phyloP scores from a whole-genome alignment of 1,284 basidiomycete genomes.

The Ganoderma multipileum region DNA sequence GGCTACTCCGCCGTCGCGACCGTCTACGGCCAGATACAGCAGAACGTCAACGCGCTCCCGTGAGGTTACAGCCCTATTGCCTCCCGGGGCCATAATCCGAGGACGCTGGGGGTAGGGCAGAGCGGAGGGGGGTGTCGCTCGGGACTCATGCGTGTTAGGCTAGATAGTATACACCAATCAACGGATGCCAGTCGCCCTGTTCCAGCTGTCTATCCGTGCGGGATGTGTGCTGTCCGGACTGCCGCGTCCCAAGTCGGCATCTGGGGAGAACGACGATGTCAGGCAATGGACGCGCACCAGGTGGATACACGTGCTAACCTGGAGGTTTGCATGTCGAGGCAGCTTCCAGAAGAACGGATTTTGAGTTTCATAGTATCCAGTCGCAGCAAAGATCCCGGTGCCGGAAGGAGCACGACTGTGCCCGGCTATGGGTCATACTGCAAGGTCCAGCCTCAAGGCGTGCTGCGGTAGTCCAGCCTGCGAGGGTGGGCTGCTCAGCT shows the following conservation, averaged over 20 bases:
- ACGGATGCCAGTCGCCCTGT: slow-evolving; percentile 32
- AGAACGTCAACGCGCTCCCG: slow-evolving; percentile 34
- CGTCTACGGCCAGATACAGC: slow-evolving; percentile 40
- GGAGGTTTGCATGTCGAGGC: background rate
- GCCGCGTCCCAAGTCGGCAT: background rate
- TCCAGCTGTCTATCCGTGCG: slow-evolving; percentile 27
- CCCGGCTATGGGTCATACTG: background rate
- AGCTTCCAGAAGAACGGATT: background rate
- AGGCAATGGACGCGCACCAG: background rate
- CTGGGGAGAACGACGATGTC: background rate
- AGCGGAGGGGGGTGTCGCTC: background rate
- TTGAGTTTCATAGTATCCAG: background rate
- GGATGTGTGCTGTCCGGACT: background rate
- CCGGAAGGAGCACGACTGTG: background rate
- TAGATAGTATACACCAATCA: slow-evolving; percentile 26
- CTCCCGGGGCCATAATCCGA: no score
- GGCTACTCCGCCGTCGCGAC: slow-evolving; percentile 43
- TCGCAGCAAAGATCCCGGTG: background rate
- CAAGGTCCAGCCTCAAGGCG: background rate
- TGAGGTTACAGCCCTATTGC: background rate
- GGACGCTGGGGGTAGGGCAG: background rate
- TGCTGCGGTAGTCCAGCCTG: background rate
- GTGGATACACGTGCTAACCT: background rate
- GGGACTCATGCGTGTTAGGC: slow-evolving; percentile 17
- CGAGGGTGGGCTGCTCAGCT: background rate